A percentile compares a stretch with the other conserved stretches of the same genome.
These are phyloP conservation scores for Sugiyamaella qingdaonensis DNA, from an alignment of 805 yeast genomes.

Conservation along the genomic window DNA sequence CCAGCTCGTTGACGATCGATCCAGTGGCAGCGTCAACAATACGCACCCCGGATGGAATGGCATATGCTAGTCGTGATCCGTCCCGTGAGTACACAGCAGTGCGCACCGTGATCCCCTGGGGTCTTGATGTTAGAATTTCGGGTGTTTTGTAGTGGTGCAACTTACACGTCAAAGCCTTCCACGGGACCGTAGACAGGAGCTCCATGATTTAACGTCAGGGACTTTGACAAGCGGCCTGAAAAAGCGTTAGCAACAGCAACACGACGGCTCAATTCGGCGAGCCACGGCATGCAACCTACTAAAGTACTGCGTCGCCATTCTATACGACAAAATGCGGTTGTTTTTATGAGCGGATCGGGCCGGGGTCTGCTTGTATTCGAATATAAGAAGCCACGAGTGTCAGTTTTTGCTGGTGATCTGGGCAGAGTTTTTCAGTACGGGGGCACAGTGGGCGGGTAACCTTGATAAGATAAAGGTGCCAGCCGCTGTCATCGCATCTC, in stretches of 20 bases:
- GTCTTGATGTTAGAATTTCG: conserved; percentile 6
- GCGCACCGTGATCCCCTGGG: conserved; percentile 16
- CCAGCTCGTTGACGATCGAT: conserved; percentile 44
- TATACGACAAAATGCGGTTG: background rate
- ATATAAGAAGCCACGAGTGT: background rate
- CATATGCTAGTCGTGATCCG: conserved; percentile 21
- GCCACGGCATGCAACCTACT: conserved; percentile 5
- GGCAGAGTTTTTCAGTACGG: background rate
- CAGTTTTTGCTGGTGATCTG: background rate
- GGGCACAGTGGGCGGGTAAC: conserved; percentile 1
- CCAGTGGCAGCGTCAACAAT: conserved; percentile 56
- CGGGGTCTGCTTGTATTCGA: background rate
- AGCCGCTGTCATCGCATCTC: too few relatives aligned
- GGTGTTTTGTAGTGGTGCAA: background rate
- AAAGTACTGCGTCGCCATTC: conserved; percentile 13
- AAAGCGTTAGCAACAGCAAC: background rate
- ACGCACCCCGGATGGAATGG: conserved; percentile 37
- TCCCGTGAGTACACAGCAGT: conserved; percentile 22
- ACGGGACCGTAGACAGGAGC: conserved; percentile 18
- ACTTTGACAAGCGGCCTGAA: conserved; percentile 21
- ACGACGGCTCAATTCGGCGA: too few relatives aligned
- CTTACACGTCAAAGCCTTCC: conserved; percentile 18
- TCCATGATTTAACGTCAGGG: conserved; percentile 16
- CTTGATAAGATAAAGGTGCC: background rate
- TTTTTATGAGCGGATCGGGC: background rate